phyloP scores from a whole-genome alignment of 2,329 filamentous ascomycete species.

The Pyrenochaeta sp. region DNA sequence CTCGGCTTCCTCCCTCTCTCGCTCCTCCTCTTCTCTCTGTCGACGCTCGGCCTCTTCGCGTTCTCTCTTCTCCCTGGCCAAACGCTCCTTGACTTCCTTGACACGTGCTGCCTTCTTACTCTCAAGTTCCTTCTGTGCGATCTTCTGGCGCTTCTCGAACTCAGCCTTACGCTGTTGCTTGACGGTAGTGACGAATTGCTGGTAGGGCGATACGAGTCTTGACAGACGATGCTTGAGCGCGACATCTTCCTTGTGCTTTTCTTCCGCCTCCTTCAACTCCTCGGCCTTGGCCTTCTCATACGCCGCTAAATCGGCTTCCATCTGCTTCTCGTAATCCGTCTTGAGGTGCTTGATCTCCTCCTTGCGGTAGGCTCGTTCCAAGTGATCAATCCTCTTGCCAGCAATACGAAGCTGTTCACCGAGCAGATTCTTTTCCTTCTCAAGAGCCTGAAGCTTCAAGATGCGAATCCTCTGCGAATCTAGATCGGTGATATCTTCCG shows the following conservation, averaged over 20 bases:
- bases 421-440: slow-evolving; percentile 97
- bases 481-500: slow-evolving; percentile 76
- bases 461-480: slow-evolving; percentile 76
- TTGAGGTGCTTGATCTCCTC: slow-evolving; percentile 93
- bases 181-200: slow-evolving; percentile 81
- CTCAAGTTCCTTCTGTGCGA: slow-evolving; percentile 92
- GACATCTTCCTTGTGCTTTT: slow-evolving; percentile 90
- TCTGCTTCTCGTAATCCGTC: slow-evolving; percentile 85
- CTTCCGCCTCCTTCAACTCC: slow-evolving; percentile 80
- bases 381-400: slow-evolving; percentile 93
- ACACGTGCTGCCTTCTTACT: slow-evolving; percentile 87
- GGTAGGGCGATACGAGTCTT: slow-evolving; percentile 84
- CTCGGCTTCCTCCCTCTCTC: slow-evolving; percentile 80
- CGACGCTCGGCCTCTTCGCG: slow-evolving; percentile 83
- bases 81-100: slow-evolving; percentile 86
- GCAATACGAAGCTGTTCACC: slow-evolving; percentile 90
- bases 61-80: slow-evolving; percentile 83
- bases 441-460: slow-evolving; percentile 93
- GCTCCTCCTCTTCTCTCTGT: slow-evolving; percentile 85
- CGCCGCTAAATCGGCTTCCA: slow-evolving; percentile 76
- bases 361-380: slow-evolving; percentile 95
- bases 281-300: slow-evolving; percentile 83
- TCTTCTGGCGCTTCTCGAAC: slow-evolving; percentile 92
- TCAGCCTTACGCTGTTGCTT: slow-evolving; percentile 90
- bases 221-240: slow-evolving; percentile 92